Percentiles rank a stretch among this genome's conserved stretches.
These are phyloP conservation scores for Tetradesmus obliquus DNA, from an alignment of 139 green algal species.

Conservation along the genomic window DNA sequence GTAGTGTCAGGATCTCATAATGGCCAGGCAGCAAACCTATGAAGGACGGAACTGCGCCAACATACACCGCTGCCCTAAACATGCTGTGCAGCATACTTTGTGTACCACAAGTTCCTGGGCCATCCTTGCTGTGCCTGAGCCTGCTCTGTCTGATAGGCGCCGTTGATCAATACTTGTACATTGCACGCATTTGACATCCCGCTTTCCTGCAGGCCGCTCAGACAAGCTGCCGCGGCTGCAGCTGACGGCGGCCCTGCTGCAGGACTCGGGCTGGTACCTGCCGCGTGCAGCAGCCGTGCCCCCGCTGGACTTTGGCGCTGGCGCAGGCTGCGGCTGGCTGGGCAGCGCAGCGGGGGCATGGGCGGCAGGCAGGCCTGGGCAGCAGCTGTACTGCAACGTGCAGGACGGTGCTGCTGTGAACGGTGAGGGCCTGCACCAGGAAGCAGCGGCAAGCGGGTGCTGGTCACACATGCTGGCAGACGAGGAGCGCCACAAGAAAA, in stretches of 20 bases:
- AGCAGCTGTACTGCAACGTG: conserved; percentile 10
- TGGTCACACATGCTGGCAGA: too few relatives aligned
- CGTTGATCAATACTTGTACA: neutral
- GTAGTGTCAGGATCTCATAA: too few relatives aligned
- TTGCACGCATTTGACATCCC: neutral
- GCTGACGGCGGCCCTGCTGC: conserved; percentile 4
- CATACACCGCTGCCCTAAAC: neutral
- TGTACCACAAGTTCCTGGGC: too few relatives aligned
- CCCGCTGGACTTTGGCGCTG: conserved; percentile 2
- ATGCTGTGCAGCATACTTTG: too few relatives aligned
- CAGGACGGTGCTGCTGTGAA: neutral
- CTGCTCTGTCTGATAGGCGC: too few relatives aligned
- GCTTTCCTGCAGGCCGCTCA: neutral
- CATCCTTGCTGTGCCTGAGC: too few relatives aligned
- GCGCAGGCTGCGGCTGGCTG: conserved; percentile 2
- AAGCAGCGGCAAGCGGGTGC: too few relatives aligned
- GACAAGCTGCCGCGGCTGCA: conserved; percentile 1
- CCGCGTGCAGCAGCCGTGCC: neutral
- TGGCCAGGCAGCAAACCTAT: too few relatives aligned
- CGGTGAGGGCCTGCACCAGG: neutral
- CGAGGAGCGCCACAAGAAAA: too few relatives aligned
- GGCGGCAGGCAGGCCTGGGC: neutral
- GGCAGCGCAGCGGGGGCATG: neutral
- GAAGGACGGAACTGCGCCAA: neutral
- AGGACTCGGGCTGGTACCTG: conserved; percentile 12